Base-by-base conservation (phyloP, 1,284 basidiomycete genomes). In the Moesziomyces sp. region DNA sequence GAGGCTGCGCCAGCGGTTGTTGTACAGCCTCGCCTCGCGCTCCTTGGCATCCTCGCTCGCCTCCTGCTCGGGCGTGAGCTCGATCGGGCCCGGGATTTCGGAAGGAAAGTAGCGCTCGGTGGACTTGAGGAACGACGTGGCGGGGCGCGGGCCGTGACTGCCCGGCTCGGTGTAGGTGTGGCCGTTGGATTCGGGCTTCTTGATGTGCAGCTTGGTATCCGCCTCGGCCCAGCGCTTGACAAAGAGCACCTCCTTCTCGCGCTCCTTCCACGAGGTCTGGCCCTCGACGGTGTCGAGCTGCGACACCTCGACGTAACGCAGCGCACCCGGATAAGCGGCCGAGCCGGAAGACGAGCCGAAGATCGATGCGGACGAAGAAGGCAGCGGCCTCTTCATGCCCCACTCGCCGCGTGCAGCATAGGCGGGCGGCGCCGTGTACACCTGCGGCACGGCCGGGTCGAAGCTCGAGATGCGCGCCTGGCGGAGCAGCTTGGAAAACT, bases 331-430 rank as follows among this genome's bases (percentile, higher is more conserved):
- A 46, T 68, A 67, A 6, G 74, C 48, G 24, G 55, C 58, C 11
- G 75, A 67, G 46, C 76, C 73, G 53, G 76, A 75, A 5, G 78
- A 74, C 5, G 66, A 71, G 45, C 74, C 53, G 33, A 74, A 74
- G 56, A 74, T 72, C 13, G 73, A 68, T 10, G 62, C 51, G 14
- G 72, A 59, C 4, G 69, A 57, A 13, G 78, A 77, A 24, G 80
- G 76, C 23, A 80, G 66, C 16, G 80, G 63, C 7, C 80, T 63
- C 55, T 82, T 82, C 58, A 82, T 53, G 43, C 81, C 81, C 63
- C 72, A 83, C 58, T 83, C 80, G 28, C 81, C 81, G 21, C 81
- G 73, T 14, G 71, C 68, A 14, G 74, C 61, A 53, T 76, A 76
- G 38, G 80, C 79, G 8, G 68, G 53, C 0, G 81, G 79, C 3